phyloP scores from a whole-genome alignment of 148 eudicot genomes.

The Spergularia bocconei region DNA sequence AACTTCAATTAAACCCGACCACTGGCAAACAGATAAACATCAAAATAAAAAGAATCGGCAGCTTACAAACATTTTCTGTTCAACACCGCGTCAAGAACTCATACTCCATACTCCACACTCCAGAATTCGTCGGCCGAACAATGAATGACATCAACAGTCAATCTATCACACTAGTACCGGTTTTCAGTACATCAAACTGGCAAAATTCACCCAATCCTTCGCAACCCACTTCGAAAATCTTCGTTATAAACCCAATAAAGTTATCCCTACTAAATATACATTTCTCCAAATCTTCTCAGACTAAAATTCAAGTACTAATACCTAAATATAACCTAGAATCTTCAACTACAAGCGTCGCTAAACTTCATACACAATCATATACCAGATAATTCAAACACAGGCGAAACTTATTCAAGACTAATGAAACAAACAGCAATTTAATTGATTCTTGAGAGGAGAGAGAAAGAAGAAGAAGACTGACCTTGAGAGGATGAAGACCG shows the following conservation, averaged over 20 bases:
- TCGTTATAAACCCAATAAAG: background rate
- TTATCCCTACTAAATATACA: background rate
- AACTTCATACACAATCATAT: background rate
- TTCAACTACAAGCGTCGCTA: background rate
- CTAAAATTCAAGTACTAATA: background rate
- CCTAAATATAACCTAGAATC: background rate
- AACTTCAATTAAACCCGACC: too few species aligned
- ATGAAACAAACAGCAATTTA: background rate
- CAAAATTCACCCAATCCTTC: background rate
- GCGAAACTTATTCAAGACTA: background rate
- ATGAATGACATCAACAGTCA: too few species aligned
- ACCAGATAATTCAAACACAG: background rate
- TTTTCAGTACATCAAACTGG: background rate
- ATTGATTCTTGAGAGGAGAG: too few species aligned
- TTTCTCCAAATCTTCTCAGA: background rate
- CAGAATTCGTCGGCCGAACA: too few species aligned
- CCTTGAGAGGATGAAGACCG: conserved; percentile 86
- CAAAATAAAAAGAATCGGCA: too few species aligned
- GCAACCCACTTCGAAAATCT: background rate
- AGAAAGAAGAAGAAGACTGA: conserved; percentile 17
- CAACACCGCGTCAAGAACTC: too few species aligned
- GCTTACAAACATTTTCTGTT: too few species aligned
- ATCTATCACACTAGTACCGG: too few species aligned
- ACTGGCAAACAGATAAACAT: too few species aligned
- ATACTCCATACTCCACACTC: too few species aligned